Conservation (phyloP, 2,329 filamentous ascomycete species). For the Fusarium pseudonygamai region DNA sequence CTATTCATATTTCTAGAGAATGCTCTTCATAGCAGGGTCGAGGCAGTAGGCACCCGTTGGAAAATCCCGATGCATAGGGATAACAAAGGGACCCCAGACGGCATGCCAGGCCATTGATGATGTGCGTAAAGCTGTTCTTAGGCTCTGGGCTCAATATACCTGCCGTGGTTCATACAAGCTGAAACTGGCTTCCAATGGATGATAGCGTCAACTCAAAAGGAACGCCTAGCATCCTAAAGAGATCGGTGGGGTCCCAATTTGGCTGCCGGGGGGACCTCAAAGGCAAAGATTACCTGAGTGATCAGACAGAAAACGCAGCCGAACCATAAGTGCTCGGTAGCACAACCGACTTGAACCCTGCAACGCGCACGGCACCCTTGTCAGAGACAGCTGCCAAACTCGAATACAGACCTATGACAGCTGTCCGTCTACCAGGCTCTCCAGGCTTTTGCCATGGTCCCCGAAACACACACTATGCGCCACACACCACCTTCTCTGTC, state of each 20-base stretch:
- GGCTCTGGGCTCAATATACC: background rate
- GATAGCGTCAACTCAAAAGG: background rate
- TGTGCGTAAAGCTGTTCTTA: background rate
- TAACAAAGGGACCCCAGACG: background rate
- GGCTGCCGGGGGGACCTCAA: background rate
- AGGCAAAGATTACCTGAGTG: background rate
- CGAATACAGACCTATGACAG: slow-evolving; percentile 1
- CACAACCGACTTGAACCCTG: slow-evolving; percentile 26
- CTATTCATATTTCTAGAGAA: slow-evolving; percentile 11
- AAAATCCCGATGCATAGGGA: background rate
- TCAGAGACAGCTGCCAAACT: background rate
- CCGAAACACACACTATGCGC: slow-evolving; percentile 22
- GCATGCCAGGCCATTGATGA: background rate
- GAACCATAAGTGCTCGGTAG: slow-evolving; percentile 14
- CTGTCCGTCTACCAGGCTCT: background rate
- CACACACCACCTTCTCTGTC: slow-evolving; percentile 32
- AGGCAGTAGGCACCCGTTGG: background rate
- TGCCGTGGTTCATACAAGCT: background rate
- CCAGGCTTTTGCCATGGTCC: slow-evolving; percentile 7
- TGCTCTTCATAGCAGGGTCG: slow-evolving; percentile 3
- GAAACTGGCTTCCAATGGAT: background rate
- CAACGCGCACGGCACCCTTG: background rate
- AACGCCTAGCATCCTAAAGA: background rate
- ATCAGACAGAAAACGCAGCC: background rate
- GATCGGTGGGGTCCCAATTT: background rate